Conservation (phyloP, 2,329 filamentous ascomycete genomes). For the Paramyrothecium roridum region DNA sequence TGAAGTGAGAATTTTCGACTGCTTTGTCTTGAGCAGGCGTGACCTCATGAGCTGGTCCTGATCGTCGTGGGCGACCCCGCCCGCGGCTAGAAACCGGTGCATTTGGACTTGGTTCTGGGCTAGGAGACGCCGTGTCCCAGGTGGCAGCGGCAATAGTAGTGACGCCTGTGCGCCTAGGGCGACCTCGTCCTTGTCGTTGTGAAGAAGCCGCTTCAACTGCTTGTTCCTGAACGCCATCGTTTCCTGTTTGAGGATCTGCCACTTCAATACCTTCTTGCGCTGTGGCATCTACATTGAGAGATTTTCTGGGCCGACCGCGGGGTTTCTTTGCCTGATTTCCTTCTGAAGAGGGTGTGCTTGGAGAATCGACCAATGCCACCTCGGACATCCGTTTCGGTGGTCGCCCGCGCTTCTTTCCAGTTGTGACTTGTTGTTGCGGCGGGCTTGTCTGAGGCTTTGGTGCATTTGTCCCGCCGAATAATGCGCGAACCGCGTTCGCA, state of each 20-base stretch:
- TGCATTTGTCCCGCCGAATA: constrained; percentile 12
- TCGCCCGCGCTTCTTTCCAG: constrained; percentile 12
- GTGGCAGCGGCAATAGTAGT: constrained; percentile 17
- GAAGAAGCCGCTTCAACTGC: constrained; percentile 3
- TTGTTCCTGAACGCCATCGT: constrained; percentile 12
- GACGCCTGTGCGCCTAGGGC: constrained; percentile 21
- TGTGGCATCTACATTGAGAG: not conserved
- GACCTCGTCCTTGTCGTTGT: constrained; percentile 16
- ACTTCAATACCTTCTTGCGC: constrained; percentile 3
- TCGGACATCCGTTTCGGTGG: not conserved
- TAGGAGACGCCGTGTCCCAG: not conserved
- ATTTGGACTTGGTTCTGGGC: not conserved
- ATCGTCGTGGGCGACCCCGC: constrained; percentile 19
- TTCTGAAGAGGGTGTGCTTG: not conserved
- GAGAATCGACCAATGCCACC: not conserved
- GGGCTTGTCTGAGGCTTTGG: not conserved
- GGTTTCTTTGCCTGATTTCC: not conserved
- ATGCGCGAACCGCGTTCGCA: constrained; percentile 26
- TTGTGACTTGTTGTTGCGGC: not conserved
- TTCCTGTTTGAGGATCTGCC: constrained; percentile 12
- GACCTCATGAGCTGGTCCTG: constrained; percentile 8
- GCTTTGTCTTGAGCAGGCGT: constrained; percentile 3
- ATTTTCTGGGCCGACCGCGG: not conserved
- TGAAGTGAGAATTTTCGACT: constrained; percentile 27
- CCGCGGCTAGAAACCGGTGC: constrained; percentile 7